Conservation (phyloP, 352 stramenopile species). For the Globisporangium canariense region DNA sequence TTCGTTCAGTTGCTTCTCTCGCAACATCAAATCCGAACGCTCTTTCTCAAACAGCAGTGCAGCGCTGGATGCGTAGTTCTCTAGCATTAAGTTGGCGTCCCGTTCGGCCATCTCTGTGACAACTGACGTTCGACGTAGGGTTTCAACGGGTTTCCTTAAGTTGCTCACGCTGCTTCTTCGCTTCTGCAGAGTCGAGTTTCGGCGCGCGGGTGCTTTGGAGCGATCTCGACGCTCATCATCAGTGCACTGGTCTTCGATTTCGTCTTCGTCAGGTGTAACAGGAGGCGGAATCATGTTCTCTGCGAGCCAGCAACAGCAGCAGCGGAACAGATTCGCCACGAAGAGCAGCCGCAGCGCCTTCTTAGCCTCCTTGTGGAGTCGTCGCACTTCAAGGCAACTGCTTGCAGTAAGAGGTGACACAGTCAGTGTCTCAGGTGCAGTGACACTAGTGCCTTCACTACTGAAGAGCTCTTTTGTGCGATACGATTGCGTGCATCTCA, state of each 20-base stretch:
- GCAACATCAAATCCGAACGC: conserved; percentile 20
- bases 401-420: no score
- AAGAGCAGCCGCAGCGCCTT: conserved; percentile 45
- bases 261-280: neutral
- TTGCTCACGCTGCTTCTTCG: conserved; percentile 46
- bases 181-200: conserved; percentile 1
- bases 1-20: conserved; percentile 10
- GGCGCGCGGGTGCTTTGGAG: neutral
- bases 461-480: conserved; percentile 12
- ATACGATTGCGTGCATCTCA: conserved; percentile 21
- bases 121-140: conserved; percentile 33
- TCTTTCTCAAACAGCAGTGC: conserved; percentile 54
- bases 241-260: neutral
- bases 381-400: conserved; percentile 15
- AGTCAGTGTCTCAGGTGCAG: neutral
- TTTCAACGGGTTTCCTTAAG: conserved; percentile 38
- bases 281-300: conserved; percentile 43
- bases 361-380: conserved; percentile 35
- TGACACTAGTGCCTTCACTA: neutral
- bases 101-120: conserved; percentile 26
- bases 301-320: conserved; percentile 56
- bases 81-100: conserved; percentile 36
- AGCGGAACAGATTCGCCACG: conserved; percentile 53
- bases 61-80: conserved; percentile 42
- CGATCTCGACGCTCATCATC: neutral